phyloP scores from a whole-genome alignment of 2,329 filamentous ascomycete species.

The Cladophialophora immunda region DNA sequence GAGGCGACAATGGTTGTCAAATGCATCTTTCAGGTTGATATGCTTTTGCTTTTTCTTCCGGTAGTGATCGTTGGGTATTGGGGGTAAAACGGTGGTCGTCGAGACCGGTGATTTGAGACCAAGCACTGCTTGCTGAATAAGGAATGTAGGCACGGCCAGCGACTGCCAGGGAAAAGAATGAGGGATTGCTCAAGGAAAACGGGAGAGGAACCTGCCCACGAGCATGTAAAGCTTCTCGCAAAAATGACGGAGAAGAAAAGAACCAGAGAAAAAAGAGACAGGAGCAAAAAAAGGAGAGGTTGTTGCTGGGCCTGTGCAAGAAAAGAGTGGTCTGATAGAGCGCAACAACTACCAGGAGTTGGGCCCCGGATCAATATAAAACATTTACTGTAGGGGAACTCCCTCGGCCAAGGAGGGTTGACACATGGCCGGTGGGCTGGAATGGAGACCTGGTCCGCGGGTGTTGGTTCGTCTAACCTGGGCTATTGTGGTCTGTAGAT shows the following conservation, averaged over 20 bases:
- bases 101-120: slow-evolving; percentile 32
- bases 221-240: slow-evolving; percentile 12
- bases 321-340: slow-evolving; percentile 33
- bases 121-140: slow-evolving; percentile 35
- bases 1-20: slow-evolving; percentile 28
- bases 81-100: slow-evolving; percentile 29
- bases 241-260: slow-evolving; percentile 15
- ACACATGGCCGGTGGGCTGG: slow-evolving; percentile 20
- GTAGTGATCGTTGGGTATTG: slow-evolving; percentile 23
- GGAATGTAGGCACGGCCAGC: slow-evolving; percentile 37
- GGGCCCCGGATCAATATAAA: slow-evolving; percentile 30
- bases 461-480: slow-evolving; percentile 19
- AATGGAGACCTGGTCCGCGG: slow-evolving; percentile 18
- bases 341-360: slow-evolving; percentile 13
- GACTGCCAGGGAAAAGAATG: slow-evolving; percentile 34
- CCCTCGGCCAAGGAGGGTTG: slow-evolving; percentile 21
- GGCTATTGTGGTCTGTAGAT: slow-evolving; percentile 5
- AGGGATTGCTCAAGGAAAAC: slow-evolving; percentile 17
- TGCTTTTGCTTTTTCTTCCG: slow-evolving; percentile 2
- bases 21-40: slow-evolving; percentile 29
- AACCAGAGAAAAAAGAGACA: slow-evolving; percentile 7
- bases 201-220: slow-evolving; percentile 30
- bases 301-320: slow-evolving; percentile 26
- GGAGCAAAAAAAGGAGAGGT: slow-evolving; percentile 14
- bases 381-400: slow-evolving; percentile 31